Base-by-base conservation (phyloP, 805 yeast species). In the Metschnikowia orientalis region DNA sequence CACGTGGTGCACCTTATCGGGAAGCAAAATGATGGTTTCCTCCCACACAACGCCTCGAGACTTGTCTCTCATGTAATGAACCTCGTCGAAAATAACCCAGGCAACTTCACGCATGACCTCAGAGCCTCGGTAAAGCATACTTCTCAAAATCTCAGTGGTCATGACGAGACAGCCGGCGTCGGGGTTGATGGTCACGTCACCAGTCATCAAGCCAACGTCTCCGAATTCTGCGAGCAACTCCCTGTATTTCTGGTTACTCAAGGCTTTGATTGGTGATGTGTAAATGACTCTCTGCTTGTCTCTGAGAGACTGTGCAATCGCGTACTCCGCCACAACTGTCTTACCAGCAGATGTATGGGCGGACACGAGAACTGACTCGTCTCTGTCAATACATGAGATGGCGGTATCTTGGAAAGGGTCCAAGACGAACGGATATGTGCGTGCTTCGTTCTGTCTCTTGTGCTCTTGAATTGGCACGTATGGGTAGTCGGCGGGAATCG, bases 31-130 rank as follows among this genome's bases (percentile, higher is more conserved):
- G 45, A 92, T 90, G 10, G 97, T 90, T 61, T 92, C 99, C 63
- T 92, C 99, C 99, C 99, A 92, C 21, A 92, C 98, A 33, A 92
- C 99, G 58, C 99, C 99, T 64, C 99, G 79, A 47, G 88, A 92
- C 49, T 87, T 82, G 58, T 92, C 99, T 64, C 97, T 80, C 94
- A 92, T 92, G 61, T 92, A 92, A 64, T 92, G 99, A 28, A 92
- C 96, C 58, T 92, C 99, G 61, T 92, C 99, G 46, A 92, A 92
- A 23, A 92, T 79, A 31, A 92, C 98, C 95, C 96, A 92, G 0
- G 96, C 96, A 25, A 92, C 97, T 69, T 92, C 99, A 59, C 99
- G 75, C 90, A 92, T 89, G 28, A 94, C 81, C 57, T 92, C 98
- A 9, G 97, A 86, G 42, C 99, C 99, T 57, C 97, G 73, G 57